These are phyloP conservation scores for Globisporangium rhizosaccharum DNA, from an alignment of 352 stramenopile species.

Conservation along the genomic window DNA sequence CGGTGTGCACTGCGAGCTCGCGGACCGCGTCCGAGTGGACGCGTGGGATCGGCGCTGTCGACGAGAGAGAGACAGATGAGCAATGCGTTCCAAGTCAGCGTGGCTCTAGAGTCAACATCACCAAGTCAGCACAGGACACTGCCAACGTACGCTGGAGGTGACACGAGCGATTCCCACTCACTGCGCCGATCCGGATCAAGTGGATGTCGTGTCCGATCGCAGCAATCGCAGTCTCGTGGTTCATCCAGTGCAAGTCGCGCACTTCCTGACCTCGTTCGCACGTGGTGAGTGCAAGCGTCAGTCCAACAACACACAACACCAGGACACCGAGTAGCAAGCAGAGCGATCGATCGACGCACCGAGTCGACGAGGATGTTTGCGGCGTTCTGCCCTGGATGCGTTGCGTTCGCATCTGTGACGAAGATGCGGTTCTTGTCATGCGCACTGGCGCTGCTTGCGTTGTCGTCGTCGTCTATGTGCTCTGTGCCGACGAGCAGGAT, in stretches of 20 bases:
- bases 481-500: constrained; percentile 69
- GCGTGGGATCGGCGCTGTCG: constrained; percentile 39
- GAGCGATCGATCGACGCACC: constrained; percentile 19
- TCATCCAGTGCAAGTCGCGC: constrained; percentile 69
- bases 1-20: constrained; percentile 46
- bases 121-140: not conserved
- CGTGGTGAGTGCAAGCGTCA: not conserved
- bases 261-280: constrained; percentile 37
- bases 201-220: constrained; percentile 74
- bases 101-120: not conserved
- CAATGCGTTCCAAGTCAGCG: too few species aligned
- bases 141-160: constrained; percentile 26
- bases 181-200: constrained; percentile 32
- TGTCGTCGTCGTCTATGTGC: constrained; percentile 11
- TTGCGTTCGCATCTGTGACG: constrained; percentile 39
- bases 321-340: not conserved
- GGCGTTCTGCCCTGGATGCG: constrained; percentile 15
- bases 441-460: not conserved
- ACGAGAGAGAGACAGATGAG: not conserved
- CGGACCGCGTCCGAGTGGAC: constrained; percentile 72
- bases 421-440: constrained; percentile 53
- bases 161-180: constrained; percentile 18
- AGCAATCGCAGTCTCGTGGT: constrained; percentile 30
- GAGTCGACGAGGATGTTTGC: constrained; percentile 32
- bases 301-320: not conserved